These are phyloP conservation scores for Baorangia bicolor DNA, from an alignment of 768 basidiomycete species.

Conservation along the genomic window DNA sequence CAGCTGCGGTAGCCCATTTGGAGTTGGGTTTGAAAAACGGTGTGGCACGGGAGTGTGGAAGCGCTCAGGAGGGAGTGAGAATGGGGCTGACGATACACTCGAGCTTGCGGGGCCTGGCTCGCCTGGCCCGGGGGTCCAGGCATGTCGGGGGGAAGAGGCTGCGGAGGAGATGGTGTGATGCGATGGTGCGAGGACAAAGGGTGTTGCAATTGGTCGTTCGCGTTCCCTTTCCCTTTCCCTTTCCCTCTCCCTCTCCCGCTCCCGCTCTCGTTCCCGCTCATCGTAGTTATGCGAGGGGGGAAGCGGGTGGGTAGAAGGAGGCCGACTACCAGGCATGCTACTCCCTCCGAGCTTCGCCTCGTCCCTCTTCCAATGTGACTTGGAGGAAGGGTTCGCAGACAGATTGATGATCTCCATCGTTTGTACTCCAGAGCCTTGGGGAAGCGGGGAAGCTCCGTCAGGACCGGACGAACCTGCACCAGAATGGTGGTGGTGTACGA, in stretches of 20 bases:
- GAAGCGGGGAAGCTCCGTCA: slow-evolving; percentile 31
- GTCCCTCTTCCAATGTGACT: slow-evolving; percentile 42
- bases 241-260: slow-evolving; percentile 25
- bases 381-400: slow-evolving; percentile 31
- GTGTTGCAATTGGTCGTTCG: slow-evolving; percentile 52
- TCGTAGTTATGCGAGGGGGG: slow-evolving; percentile 27
- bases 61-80: slow-evolving; percentile 30
- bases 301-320: slow-evolving; percentile 39
- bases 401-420: slow-evolving; percentile 55
- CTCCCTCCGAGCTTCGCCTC: slow-evolving; percentile 25
- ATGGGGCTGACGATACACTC: slow-evolving; percentile 29
- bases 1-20: slow-evolving; percentile 24
- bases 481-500: slow-evolving; percentile 51
- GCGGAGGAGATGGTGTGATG: slow-evolving; percentile 36
- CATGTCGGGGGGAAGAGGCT: slow-evolving; percentile 44
- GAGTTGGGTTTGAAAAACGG: slow-evolving; percentile 23
- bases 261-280: slow-evolving; percentile 32
- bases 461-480: slow-evolving; percentile 27
- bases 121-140: slow-evolving; percentile 30
- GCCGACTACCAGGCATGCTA: slow-evolving; percentile 36
- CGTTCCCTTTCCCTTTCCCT: slow-evolving; percentile 34
- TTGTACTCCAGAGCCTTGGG: slow-evolving; percentile 39
- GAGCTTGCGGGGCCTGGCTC: slow-evolving; percentile 30
- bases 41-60: slow-evolving; percentile 32
- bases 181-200: slow-evolving; percentile 53